Evolutionary conservation across 805 yeast genomes (phyloP).

Genomic region (Kodamaea laetipori): DNA sequence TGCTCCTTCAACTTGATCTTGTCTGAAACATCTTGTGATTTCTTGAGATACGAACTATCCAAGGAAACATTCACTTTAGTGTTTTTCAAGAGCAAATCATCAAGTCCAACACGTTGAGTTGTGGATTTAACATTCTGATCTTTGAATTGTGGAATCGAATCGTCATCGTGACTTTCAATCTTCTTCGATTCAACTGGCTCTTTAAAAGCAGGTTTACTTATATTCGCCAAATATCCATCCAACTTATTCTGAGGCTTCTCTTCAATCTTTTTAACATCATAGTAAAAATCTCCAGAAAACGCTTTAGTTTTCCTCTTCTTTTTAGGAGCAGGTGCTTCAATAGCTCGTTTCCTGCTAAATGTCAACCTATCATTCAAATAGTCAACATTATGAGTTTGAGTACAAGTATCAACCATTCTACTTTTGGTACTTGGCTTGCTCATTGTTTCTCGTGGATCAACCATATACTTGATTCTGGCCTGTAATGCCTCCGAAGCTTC

Average conservation of each 20-base stretch:
- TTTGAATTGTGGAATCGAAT: constrained; percentile 14
- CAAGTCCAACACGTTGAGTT: constrained; percentile 21
- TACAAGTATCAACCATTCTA: constrained; percentile 41
- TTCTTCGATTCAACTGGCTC: background rate
- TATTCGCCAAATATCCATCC: constrained; percentile 37
- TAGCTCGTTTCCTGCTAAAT: constrained; percentile 22
- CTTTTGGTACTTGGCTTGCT: constrained; percentile 11
- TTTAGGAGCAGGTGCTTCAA: constrained; percentile 18
- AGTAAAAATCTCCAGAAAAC: constrained; percentile 39
- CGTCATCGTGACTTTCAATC: constrained; percentile 1
- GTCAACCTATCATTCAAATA: constrained; percentile 32
- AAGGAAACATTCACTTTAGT: constrained; percentile 21
- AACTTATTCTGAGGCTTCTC: constrained; percentile 20
- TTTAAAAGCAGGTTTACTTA: constrained; percentile 35
- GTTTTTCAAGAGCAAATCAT: constrained; percentile 19
- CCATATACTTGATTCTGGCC: constrained; percentile 38
- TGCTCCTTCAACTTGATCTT: constrained; percentile 35
- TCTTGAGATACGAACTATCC: constrained; percentile 30
- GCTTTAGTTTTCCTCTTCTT: constrained; percentile 23
- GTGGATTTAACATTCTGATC: constrained; percentile 16
- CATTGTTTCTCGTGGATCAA: constrained; percentile 42
- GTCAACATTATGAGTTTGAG: constrained; percentile 41
- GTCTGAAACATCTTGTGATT: constrained; percentile 23
- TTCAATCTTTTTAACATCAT: constrained; percentile 29
- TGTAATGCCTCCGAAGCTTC: constrained; percentile 39